Evolutionary conservation across 2,329 filamentous ascomycete species (phyloP).

Genomic region (Penicillium sp.): DNA sequence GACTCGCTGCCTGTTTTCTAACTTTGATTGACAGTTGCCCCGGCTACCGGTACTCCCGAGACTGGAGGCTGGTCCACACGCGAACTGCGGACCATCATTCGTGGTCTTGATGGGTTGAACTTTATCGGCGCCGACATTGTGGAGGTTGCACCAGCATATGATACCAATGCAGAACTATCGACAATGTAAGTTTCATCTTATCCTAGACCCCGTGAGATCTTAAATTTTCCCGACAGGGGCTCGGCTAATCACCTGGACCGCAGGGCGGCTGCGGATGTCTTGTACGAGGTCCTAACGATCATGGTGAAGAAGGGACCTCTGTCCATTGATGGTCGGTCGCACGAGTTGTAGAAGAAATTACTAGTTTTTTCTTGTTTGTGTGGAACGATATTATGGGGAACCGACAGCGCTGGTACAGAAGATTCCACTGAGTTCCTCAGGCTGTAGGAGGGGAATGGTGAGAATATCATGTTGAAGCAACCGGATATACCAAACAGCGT

Average conservation of each 20-base stretch:
- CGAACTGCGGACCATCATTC: slow-evolving; percentile 60
- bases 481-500: no score
- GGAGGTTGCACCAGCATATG: slow-evolving; percentile 64
- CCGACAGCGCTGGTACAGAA: no score
- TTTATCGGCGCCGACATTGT: slow-evolving; percentile 63
- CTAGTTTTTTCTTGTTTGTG: no score
- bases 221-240: no score
- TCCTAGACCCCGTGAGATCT: no score
- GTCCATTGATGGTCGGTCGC: slow-evolving; percentile 13
- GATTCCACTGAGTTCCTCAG: no score
- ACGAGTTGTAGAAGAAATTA: slow-evolving; percentile 1
- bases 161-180: slow-evolving; percentile 62
- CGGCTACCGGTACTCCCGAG: slow-evolving; percentile 60
- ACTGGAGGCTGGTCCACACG: slow-evolving; percentile 64
- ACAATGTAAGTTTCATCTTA: slow-evolving; percentile 38
- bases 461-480: no score
- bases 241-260: not conserved
- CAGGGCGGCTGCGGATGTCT: slow-evolving; percentile 55
- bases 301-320: slow-evolving; percentile 80
- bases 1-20: not conserved
- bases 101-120: slow-evolving; percentile 59
- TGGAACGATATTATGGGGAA: no score
- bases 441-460: no score
- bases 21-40: slow-evolving; percentile 33
- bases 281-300: slow-evolving; percentile 78